These are phyloP conservation scores for Stereocaulon alpinum DNA, from an alignment of 495 filamentous ascomycete genomes.

Conservation along the genomic window DNA sequence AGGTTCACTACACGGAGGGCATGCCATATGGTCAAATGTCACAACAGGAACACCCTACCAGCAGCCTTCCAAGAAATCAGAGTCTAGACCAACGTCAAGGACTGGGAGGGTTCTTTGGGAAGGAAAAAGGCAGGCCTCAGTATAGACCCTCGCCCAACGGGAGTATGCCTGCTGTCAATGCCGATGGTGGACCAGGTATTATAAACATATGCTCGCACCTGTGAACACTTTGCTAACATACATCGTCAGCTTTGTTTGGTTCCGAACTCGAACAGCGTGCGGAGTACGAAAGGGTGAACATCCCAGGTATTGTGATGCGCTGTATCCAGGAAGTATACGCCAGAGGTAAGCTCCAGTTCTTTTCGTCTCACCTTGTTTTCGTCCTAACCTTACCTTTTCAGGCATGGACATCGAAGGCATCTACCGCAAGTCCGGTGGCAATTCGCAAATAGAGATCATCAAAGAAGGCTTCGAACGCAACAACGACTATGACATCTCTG, in stretches of 20 bases:
- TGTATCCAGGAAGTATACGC: conserved; percentile 97
- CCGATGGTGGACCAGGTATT: conserved; percentile 42
- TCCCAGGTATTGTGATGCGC: conserved; percentile 80
- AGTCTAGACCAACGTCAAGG: conserved; percentile 51
- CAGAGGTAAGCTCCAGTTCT: conserved; percentile 41
- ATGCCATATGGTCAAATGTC: conserved; percentile 34
- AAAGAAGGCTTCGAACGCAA: conserved; percentile 81
- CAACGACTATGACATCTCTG: conserved; percentile 81
- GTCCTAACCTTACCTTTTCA: conserved; percentile 21
- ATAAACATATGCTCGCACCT: neutral
- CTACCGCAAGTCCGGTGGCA: conserved; percentile 93
- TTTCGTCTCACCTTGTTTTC: neutral
- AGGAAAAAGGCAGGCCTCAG: conserved; percentile 40
- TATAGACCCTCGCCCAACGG: conserved; percentile 44
- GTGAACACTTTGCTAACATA: conserved; percentile 15
- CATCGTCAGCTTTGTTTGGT: conserved; percentile 61
- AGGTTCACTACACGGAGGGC: conserved; percentile 49
- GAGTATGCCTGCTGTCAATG: conserved; percentile 42
- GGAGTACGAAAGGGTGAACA: conserved; percentile 79
- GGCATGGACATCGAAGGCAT: conserved; percentile 98
- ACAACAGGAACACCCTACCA: conserved; percentile 23
- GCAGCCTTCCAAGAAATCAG: conserved; percentile 25
- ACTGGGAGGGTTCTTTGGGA: conserved; percentile 61
- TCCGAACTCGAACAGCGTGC: conserved; percentile 78
- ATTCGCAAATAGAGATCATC: conserved; percentile 74